Percentiles rank a stretch among this genome's conserved stretches.
phyloP scores from a whole-genome alignment of 768 basidiomycete species.

The Kwoniella sp. region DNA sequence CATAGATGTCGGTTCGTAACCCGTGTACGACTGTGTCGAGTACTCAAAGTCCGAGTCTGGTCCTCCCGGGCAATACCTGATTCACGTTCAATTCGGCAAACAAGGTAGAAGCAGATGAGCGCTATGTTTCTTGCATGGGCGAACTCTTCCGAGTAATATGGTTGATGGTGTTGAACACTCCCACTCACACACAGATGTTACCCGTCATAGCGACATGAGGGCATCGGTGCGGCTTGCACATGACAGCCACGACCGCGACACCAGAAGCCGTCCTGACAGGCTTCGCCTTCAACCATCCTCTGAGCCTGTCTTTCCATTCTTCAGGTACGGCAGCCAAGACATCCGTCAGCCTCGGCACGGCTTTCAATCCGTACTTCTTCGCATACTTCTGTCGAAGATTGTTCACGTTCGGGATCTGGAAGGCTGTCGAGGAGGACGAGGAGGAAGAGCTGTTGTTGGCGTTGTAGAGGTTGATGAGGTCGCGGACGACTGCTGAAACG shows the following conservation, averaged over 20 bases:
- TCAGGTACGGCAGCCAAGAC: slow-evolving; percentile 98
- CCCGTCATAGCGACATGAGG: slow-evolving; percentile 99
- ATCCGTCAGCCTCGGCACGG: slow-evolving; percentile 90
- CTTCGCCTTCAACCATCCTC: slow-evolving; percentile 86
- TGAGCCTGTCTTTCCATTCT: slow-evolving; percentile 86
- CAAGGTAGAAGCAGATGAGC: neutral
- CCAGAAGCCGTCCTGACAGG: slow-evolving; percentile 97
- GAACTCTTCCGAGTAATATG: neutral
- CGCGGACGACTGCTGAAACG: slow-evolving; percentile 91
- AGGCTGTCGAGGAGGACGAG: slow-evolving; percentile 31
- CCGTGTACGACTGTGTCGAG: slow-evolving; percentile 70
- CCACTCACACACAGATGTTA: slow-evolving; percentile 91
- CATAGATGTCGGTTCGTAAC: slow-evolving; percentile 85
- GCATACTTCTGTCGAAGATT: slow-evolving; percentile 81
- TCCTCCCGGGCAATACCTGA: slow-evolving; percentile 94
- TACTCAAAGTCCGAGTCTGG: slow-evolving; percentile 99
- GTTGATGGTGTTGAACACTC: neutral
- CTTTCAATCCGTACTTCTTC: slow-evolving; percentile 83
- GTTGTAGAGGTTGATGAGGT: slow-evolving; percentile 67
- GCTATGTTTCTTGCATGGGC: too few species aligned
- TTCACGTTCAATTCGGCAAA: neutral
- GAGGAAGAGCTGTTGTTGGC: slow-evolving; percentile 10
- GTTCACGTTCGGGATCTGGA: slow-evolving; percentile 80
- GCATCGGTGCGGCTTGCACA: slow-evolving; percentile 99
- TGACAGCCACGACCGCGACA: slow-evolving; percentile 98